These are phyloP conservation scores for Balamuthia mandrillaris DNA, from an alignment of 208 protist genomes.

Conservation along the genomic window DNA sequence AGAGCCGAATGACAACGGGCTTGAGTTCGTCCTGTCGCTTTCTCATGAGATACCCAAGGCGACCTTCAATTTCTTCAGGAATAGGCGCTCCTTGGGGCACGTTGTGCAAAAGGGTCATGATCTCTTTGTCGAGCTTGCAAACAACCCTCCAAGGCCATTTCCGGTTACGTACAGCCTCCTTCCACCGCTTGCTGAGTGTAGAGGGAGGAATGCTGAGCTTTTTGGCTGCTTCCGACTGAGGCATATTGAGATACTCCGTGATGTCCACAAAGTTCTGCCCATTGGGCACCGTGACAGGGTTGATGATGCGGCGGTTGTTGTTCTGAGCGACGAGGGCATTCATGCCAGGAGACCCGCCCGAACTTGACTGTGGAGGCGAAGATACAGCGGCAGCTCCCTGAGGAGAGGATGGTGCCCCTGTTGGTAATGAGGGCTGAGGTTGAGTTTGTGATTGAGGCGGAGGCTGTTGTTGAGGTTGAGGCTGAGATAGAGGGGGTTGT, in stretches of 20 bases:
- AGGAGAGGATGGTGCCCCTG: not conserved
- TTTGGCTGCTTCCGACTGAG: slow-evolving; percentile 57
- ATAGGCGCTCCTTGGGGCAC: slow-evolving; percentile 49
- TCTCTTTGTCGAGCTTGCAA: slow-evolving; percentile 62
- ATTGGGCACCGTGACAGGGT: slow-evolving; percentile 23
- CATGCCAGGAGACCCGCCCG: not conserved
- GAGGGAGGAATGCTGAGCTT: slow-evolving; percentile 61
- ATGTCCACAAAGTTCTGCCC: slow-evolving; percentile 59
- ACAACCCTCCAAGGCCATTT: slow-evolving; percentile 64
- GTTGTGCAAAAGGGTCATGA: slow-evolving; percentile 62
- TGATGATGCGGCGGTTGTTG: slow-evolving; percentile 6
- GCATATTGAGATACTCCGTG: slow-evolving; percentile 56
- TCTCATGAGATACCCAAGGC: slow-evolving; percentile 38
- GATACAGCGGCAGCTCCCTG: not conserved
- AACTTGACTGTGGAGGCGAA: not conserved
- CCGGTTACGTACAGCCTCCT: slow-evolving; percentile 56
- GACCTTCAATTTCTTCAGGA: slow-evolving; percentile 31
- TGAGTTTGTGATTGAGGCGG: not conserved
- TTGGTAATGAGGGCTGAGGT: not conserved
- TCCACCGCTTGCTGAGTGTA: slow-evolving; percentile 63
- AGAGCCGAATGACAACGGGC: slow-evolving; percentile 57
- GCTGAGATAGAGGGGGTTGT: not conserved
- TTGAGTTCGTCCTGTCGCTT: slow-evolving; percentile 53
- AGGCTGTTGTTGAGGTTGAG: not conserved
- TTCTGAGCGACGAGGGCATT: not conserved